Evolutionary conservation across 495 filamentous ascomycete species (phyloP).

Genomic region (Parachaetomium inaequale): DNA sequence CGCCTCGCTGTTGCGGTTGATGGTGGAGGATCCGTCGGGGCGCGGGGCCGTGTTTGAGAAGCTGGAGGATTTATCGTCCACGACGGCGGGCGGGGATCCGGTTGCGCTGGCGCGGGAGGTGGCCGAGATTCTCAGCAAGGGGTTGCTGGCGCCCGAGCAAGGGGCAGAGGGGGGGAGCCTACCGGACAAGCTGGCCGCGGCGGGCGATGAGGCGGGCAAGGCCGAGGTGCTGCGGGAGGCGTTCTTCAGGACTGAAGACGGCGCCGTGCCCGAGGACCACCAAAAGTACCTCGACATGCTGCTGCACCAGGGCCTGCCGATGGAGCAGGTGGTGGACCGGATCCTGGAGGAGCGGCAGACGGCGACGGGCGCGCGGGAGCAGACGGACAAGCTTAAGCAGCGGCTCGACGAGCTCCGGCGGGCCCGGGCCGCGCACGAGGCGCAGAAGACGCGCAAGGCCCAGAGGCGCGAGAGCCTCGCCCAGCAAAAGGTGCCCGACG

Average conservation of each 20-base stretch:
- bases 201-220: conserved; percentile 12
- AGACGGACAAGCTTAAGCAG: conserved; percentile 35
- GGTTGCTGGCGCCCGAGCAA: conserved; percentile 3
- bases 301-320: conserved; percentile 24
- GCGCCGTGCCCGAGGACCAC: conserved; percentile 21
- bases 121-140: conserved; percentile 23
- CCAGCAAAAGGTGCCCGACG: conserved; percentile 25
- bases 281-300: conserved; percentile 44
- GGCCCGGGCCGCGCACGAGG: conserved; percentile 43
- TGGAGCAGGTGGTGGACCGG: conserved; percentile 38
- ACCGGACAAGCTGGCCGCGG: conserved; percentile 26
- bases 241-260: conserved; percentile 33
- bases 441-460: conserved; percentile 38
- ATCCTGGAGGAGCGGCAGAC: conserved; percentile 39
- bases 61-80: conserved; percentile 23
- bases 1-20: conserved; percentile 30
- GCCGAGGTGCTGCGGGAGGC: conserved; percentile 34
- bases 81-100: neutral
- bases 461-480: conserved; percentile 24
- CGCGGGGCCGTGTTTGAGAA: conserved; percentile 25
- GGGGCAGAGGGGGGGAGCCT: conserved; percentile 11
- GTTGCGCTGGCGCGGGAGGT: conserved; percentile 21
- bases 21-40: conserved; percentile 27
- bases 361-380: conserved; percentile 29
- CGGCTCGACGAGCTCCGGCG: conserved; percentile 42